Evolutionary conservation across 371 early-diverging fungal genomes (phyloP), one percentile per base, ranked within the genome.

Genomic region (Mortierella sp.): DNA sequence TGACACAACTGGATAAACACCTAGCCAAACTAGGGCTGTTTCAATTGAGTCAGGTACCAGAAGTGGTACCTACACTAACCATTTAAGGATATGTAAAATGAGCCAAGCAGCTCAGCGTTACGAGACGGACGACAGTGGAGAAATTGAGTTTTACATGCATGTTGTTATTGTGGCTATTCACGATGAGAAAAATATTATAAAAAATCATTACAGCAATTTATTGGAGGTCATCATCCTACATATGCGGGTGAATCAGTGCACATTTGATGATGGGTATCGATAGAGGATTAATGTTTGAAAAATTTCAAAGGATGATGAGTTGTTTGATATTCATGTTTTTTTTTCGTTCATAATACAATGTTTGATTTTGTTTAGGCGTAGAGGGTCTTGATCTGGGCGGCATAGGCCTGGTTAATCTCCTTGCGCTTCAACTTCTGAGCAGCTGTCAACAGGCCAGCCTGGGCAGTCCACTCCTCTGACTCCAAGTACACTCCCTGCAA

Each of bases 401-500:
- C 83, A 82, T 92, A 95, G 26, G 82, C 74, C 45, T 89, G 82
- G 61, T 89, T 84, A 56, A 97, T 89, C 37, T 90, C 93, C 55
- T 87, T 89, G 66, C 99, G 91, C 86, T 96, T 96, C 49, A 97
- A 77, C 85, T 99, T 99, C 83, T 93, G 93, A 17, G 98, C 96
- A 15, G 98, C 96, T 9, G 99, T 98, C 85, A 96, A 82, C 64
- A 92, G 57, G 53, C 89, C 94, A 81, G 90, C 93, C 81, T 97
- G 93, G 1, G 95, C 88, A 4, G 96, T 95, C 97, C 98, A 98
- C 66, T 93, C 88, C 35, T 94, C 96, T 0, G 82, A 81, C 61
- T 86, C 88, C 5, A 98, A 64, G 70, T 86, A 85, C 17, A 96
- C 78, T 63, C 86, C 89, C n/a, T 86, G 70, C 40, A 97, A 72